These are phyloP conservation scores for Tulasnella sp. DNA, from an alignment of 768 basidiomycete genomes.

Conservation along the genomic window DNA sequence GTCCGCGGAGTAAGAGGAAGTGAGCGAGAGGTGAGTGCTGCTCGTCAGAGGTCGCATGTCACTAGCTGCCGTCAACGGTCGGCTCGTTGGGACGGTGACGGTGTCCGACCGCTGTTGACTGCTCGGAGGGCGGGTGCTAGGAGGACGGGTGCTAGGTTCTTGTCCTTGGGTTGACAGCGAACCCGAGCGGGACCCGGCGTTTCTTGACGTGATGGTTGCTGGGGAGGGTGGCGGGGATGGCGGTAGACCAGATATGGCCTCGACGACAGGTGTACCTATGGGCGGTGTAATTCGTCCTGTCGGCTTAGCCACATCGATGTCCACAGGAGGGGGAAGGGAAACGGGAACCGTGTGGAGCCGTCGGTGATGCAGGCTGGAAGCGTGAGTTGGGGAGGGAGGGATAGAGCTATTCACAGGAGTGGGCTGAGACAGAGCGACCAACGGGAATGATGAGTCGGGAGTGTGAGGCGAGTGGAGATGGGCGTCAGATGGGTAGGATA, in stretches of 20 bases:
- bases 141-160: neutral
- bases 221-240: neutral
- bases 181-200: neutral
- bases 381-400: neutral
- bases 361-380: neutral
- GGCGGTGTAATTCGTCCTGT: neutral
- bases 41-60: neutral
- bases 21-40: slow-evolving; percentile 2
- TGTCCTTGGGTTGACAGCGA: neutral
- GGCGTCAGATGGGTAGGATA: slow-evolving; percentile 7
- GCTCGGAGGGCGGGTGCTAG: neutral
- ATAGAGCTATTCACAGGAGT: neutral
- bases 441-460: neutral
- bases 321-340: neutral
- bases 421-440: neutral
- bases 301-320: neutral
- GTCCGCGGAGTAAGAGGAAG: neutral
- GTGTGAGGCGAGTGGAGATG: neutral
- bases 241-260: neutral
- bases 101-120: neutral
- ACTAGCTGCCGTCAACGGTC: neutral
- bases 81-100: neutral
- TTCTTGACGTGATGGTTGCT: neutral
- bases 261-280: neutral
- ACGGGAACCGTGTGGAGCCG: neutral